Base-by-base conservation (phyloP, 169 alveolate genomes). In the Plasmodium gonderi region DNA sequence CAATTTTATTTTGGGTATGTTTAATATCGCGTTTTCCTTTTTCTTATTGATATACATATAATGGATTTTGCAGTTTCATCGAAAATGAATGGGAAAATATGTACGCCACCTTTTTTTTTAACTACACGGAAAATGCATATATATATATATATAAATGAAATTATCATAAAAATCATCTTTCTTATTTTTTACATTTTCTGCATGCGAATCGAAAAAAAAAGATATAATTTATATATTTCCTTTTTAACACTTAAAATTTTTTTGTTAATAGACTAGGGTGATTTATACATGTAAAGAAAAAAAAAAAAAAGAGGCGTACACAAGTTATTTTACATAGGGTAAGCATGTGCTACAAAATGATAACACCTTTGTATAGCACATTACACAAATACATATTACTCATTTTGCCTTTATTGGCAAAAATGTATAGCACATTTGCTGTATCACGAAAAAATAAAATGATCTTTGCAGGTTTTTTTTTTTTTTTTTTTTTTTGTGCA, bases 121-220 rank as follows among this genome's bases (percentile, higher is more conserved):
- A 60, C 72, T 60, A 20, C 72, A 29, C 72, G 9, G 36, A 60
- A 20, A 5, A 60, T 60, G 17, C 26, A 60, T 60, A 60, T 60
- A 60, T 60, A 60, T 60, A 60, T n/a, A n/a, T n/a, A n/a, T n/a
- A n/a, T n/a, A n/a, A n/a, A n/a, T n/a, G n/a, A n/a, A 60, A 60
- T 60, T 29, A 3, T 17, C 38, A 60, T 11, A 36, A 60, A 60
- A 60, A 60, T 60, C 17, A 60, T 4, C 36, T 60, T 8, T 6
- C 40, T n/a, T 60, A 7, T 23, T 60, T 60, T 60, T 11, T 60
- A n/a, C 72, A 29, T 60, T 20, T n/a, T 60, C 72, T 60, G 72
- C 72, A 60, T 60, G 72, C 72, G 72, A 60, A 60, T 60, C 72
- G 72, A 60, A 60, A 60, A 60, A 60, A 60, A 60, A 23, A 60